Evolutionary conservation across 1,284 basidiomycete genomes (phyloP).

Genomic region (Tilletia indica): DNA sequence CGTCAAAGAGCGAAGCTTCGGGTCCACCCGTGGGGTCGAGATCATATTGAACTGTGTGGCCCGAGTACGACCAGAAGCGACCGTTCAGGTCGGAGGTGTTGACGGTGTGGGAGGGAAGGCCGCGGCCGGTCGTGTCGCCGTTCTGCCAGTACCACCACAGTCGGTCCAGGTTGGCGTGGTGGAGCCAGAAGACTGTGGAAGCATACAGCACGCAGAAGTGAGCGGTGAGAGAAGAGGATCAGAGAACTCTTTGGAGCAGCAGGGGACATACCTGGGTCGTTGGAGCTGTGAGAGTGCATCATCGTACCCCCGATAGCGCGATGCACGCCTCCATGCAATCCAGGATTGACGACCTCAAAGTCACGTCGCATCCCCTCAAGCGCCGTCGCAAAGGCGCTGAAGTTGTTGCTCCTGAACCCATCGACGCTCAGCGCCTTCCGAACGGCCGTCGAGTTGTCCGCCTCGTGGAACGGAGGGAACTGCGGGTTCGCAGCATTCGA

Average conservation of each 20-base stretch:
- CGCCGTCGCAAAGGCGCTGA: not conserved
- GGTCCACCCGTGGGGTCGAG: constrained; percentile 7
- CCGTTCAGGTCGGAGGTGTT: constrained; percentile 17
- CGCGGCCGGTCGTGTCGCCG: not conserved
- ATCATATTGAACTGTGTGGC: constrained; percentile 2
- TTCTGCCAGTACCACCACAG: constrained; percentile 27
- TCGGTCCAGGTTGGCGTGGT: constrained; percentile 26
- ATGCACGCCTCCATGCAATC: not conserved
- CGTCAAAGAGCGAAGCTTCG: not conserved
- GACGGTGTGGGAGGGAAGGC: not conserved
- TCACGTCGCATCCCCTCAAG: not conserved
- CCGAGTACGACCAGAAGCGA: constrained; percentile 1
- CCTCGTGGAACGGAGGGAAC: not conserved
- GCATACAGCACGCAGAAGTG: too few relatives aligned
- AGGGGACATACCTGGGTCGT: not conserved
- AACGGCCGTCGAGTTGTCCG: constrained; percentile 6
- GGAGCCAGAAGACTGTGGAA: constrained; percentile 23
- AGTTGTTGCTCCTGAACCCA: too few relatives aligned
- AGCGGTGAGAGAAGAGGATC: too few relatives aligned
- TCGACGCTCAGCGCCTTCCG: not conserved
- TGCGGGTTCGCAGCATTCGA: not conserved
- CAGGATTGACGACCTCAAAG: not conserved
- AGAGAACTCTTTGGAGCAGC: too few relatives aligned
- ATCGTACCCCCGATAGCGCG: not conserved
- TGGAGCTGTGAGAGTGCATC: not conserved